phyloP scores from a whole-genome alignment of 179 eudicot species.

The Camellia oleifera region DNA sequence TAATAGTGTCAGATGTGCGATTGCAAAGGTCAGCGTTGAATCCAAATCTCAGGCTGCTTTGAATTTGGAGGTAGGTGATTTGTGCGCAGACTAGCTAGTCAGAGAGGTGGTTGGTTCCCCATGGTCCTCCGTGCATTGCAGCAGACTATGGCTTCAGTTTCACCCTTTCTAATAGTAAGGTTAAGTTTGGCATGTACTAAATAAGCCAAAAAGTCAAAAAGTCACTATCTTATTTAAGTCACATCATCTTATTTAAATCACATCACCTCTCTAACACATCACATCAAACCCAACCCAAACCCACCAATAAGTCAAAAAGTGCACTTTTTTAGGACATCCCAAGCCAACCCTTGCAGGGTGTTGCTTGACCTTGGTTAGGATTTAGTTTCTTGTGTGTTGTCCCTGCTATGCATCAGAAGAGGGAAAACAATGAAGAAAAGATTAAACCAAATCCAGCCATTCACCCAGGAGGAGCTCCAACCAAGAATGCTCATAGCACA shows the following conservation, averaged over 20 bases:
- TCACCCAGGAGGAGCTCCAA: neutral
- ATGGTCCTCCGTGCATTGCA: neutral
- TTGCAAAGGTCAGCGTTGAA: neutral
- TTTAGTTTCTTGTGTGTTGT: neutral
- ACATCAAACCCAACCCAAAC: too few species aligned
- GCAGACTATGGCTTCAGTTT: neutral
- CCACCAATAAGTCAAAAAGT: too few species aligned
- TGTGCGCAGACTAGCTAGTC: neutral
- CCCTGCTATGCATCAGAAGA: neutral
- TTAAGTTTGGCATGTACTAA: too few species aligned
- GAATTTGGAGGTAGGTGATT: neutral
- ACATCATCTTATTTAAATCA: too few species aligned
- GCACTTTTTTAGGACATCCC: too few species aligned
- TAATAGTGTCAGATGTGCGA: neutral
- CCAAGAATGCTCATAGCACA: neutral
- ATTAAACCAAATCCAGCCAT: neutral
- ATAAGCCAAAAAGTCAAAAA: too few species aligned
- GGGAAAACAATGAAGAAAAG: neutral
- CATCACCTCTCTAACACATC: too few species aligned
- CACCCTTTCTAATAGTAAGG: neutral
- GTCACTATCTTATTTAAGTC: too few species aligned
- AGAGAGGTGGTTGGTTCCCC: neutral
- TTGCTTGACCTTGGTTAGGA: neutral
- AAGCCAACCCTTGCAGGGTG: neutral
- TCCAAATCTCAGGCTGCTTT: neutral